Conservation (phyloP, 306 rosid species). For the Fagus crenata region DNA sequence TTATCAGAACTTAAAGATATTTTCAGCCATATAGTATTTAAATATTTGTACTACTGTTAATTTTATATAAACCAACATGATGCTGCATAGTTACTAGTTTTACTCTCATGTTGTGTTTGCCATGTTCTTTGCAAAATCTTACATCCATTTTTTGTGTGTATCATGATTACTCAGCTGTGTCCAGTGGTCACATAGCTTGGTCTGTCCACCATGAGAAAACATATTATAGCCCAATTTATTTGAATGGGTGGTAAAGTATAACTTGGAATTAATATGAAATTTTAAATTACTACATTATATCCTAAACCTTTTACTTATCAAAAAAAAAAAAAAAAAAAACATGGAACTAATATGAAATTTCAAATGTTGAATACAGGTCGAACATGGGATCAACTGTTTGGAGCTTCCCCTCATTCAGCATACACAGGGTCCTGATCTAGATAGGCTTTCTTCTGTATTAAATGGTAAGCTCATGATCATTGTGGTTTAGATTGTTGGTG, state of each 20-base stretch:
- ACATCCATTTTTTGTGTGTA: not conserved
- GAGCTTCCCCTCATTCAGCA: slow-evolving; percentile 98
- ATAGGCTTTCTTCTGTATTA: slow-evolving; percentile 62
- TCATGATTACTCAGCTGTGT: not conserved
- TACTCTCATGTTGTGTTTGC: not conserved
- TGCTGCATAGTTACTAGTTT: slow-evolving; percentile 1
- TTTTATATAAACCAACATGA: slow-evolving; percentile 2
- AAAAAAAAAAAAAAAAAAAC: too few species aligned
- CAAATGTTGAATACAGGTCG: slow-evolving; percentile 64
- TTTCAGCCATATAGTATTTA: not conserved
- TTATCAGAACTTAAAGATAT: not conserved
- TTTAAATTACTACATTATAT: slow-evolving; percentile 18
- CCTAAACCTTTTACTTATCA: too few species aligned
- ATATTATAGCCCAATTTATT: not conserved
- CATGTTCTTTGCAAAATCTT: slow-evolving; percentile 3
- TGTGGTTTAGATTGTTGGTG: not conserved
- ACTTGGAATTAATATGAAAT: slow-evolving; percentile 12
- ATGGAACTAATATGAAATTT: slow-evolving; percentile 21
- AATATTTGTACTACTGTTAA: not conserved
- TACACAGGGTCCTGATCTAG: slow-evolving; percentile 71
- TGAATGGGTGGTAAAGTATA: slow-evolving; percentile 5
- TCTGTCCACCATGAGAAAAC: slow-evolving; percentile 18
- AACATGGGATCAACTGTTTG: slow-evolving; percentile 80
- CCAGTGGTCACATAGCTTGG: slow-evolving; percentile 12
- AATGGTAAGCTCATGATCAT: slow-evolving; percentile 46